A percentile compares a stretch with the other conserved stretches of the same genome.
These are phyloP conservation scores for Tolypocladium tropicale DNA, from an alignment of 2,329 filamentous ascomycete genomes.

Conservation along the genomic window DNA sequence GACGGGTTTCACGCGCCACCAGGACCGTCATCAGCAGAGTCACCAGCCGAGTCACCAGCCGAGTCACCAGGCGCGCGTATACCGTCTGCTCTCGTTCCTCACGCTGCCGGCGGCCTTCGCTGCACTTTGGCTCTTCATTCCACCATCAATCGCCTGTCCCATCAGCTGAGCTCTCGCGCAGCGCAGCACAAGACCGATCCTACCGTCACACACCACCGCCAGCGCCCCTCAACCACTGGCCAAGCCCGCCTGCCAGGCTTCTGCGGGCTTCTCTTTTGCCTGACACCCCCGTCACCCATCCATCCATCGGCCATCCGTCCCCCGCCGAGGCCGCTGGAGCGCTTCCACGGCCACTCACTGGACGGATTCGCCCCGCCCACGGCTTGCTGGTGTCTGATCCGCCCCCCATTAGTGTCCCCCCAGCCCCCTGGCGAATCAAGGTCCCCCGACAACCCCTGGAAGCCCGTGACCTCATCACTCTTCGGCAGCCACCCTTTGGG, in stretches of 20 bases:
- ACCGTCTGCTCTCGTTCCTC: not conserved
- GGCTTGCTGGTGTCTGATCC: constrained; percentile 3
- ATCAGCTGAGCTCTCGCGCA: constrained; percentile 1
- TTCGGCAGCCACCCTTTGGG: constrained; percentile 3
- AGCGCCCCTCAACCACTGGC: not conserved
- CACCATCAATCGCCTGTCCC: not conserved
- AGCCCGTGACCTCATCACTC: constrained; percentile 16
- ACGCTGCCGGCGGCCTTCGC: not conserved
- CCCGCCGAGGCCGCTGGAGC: not conserved
- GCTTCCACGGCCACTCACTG: constrained; percentile 1
- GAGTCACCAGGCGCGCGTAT: not conserved
- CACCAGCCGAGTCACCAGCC: not conserved
- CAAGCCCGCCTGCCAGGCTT: not conserved
- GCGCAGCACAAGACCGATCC: not conserved
- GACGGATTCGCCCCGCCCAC: constrained; percentile 2
- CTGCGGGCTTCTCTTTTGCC: constrained; percentile 1
- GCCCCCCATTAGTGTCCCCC: constrained; percentile 1
- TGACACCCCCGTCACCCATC: not conserved
- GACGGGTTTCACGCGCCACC: not conserved
- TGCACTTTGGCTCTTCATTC: not conserved
- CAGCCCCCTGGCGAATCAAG: not conserved
- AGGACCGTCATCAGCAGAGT: not conserved
- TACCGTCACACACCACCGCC: not conserved
- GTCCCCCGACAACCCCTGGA: constrained; percentile 3
- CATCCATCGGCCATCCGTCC: not conserved